These are phyloP conservation scores for Centella asiatica DNA, from an alignment of 129 eudicot species.

Conservation along the genomic window DNA sequence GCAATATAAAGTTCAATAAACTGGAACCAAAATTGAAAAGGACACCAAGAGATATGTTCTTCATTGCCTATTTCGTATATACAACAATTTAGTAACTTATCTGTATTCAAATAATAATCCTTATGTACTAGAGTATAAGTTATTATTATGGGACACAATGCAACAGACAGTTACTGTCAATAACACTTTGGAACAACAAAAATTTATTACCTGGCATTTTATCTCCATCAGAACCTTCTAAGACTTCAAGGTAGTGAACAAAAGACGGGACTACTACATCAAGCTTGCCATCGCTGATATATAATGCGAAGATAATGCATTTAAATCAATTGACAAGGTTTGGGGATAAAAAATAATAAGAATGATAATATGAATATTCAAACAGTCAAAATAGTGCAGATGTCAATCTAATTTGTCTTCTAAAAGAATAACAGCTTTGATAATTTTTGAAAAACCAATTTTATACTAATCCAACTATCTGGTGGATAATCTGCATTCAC, in stretches of 20 bases:
- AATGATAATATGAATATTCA: neutral
- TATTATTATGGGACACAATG: too few relatives aligned
- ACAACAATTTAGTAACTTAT: too few relatives aligned
- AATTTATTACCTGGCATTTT: constrained; percentile 75
- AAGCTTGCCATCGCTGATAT: constrained; percentile 88
- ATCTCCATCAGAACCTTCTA: constrained; percentile 99
- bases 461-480: neutral
- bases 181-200: constrained; percentile 1
- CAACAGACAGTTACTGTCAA: neutral
- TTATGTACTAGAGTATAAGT: neutral
- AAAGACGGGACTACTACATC: constrained; percentile 94
- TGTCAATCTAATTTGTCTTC: neutral
- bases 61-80: neutral
- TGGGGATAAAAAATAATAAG: too few relatives aligned
- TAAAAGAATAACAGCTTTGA: neutral
- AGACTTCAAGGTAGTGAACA: constrained; percentile 92
- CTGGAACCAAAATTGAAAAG: neutral
- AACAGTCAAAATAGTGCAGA: neutral
- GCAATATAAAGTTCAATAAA: neutral
- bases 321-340: too few relatives aligned
- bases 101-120: constrained; percentile 4
- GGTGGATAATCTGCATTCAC: too few relatives aligned
- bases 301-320: constrained; percentile 5
- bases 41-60: neutral
- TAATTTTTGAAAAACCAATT: too few relatives aligned